These are phyloP conservation scores for Aspergillus biplanus DNA, from an alignment of 495 filamentous ascomycete genomes.

Conservation along the genomic window DNA sequence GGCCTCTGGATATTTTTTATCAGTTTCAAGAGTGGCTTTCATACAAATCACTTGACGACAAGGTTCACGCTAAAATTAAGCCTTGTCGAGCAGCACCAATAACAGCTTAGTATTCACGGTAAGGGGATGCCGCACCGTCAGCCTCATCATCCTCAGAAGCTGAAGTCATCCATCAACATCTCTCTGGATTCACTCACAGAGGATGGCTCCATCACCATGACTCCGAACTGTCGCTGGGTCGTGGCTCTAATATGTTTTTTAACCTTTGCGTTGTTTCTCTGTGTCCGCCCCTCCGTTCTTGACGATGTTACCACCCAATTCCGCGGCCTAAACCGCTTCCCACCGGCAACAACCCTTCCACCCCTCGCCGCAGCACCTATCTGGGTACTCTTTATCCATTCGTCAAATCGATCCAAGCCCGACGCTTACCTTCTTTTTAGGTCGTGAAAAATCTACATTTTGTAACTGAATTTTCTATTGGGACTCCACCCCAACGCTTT, in stretches of 20 bases:
- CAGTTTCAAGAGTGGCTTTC: no score
- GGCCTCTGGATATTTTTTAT: no score
- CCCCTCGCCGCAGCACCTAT: background rate
- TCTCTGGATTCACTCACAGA: background rate
- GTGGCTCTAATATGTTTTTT: background rate
- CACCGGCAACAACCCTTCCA: background rate
- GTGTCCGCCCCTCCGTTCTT: background rate
- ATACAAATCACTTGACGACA: background rate
- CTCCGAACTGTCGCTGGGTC: background rate
- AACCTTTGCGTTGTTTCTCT: background rate
- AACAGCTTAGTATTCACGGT: background rate
- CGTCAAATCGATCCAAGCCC: background rate
- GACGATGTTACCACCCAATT: background rate
- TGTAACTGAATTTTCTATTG: conserved; percentile 2
- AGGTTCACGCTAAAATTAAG: conserved; percentile 4
- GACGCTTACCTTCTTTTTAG: background rate
- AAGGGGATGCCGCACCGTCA: background rate
- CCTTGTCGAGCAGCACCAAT: background rate
- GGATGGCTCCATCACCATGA: background rate
- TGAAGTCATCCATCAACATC: background rate
- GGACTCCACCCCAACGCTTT: conserved; percentile 8
- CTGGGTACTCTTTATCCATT: background rate
- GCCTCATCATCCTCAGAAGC: background rate
- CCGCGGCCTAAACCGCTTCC: background rate
- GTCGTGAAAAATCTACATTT: background rate